Evolutionary conservation across 805 yeast species (phyloP).

Genomic region (Dipodascus geniculatus): DNA sequence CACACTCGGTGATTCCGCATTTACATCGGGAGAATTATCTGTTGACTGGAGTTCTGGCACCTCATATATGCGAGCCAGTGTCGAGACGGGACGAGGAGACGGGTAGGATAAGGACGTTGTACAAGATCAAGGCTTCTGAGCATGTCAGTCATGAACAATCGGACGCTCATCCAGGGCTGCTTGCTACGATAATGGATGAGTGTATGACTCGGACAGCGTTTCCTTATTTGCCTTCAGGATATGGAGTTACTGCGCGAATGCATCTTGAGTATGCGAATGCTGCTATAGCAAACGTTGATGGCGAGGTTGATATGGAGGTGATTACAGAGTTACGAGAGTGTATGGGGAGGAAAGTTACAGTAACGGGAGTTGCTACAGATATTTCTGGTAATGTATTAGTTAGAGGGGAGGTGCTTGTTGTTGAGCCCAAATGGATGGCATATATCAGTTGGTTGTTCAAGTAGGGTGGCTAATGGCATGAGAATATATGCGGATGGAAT

Average conservation of each 20-base stretch:
- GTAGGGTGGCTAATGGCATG: neutral
- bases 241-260: constrained; percentile 79
- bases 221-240: constrained; percentile 54
- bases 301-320: constrained; percentile 45
- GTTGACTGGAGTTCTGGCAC: neutral
- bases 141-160: constrained; percentile 28
- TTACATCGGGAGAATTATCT: neutral
- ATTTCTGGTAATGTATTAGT: constrained; percentile 37
- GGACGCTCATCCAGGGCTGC: constrained; percentile 64
- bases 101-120: neutral
- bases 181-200: constrained; percentile 75
- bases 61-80: neutral
- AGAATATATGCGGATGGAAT: too few species aligned
- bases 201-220: constrained; percentile 62
- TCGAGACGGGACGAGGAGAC: neutral
- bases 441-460: constrained; percentile 41
- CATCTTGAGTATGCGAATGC: constrained; percentile 37
- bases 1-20: neutral
- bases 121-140: neutral
- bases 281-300: constrained; percentile 42
- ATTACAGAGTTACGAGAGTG: constrained; percentile 36
- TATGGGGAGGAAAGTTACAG: constrained; percentile 64
- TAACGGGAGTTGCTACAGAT: constrained; percentile 49
- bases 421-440: constrained; percentile 84
- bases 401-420: constrained; percentile 55